Evolutionary conservation across 192 early-diverging fungal species (phyloP).

Genomic region (Dissophora ornata): DNA sequence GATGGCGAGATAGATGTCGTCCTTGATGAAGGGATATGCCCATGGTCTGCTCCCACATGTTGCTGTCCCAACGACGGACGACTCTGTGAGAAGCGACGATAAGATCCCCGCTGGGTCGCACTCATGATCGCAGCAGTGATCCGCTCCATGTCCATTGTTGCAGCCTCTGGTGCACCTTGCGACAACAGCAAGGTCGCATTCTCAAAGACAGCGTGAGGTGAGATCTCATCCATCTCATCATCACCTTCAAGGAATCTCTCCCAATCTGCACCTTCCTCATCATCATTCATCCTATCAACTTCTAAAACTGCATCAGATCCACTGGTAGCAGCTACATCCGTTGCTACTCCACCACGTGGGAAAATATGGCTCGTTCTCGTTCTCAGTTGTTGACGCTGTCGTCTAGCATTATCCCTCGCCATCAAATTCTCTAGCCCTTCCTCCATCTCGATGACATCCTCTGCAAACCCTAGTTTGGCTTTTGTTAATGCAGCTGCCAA

Average conservation of each 20-base stretch:
- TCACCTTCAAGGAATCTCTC: background rate
- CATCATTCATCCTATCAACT: background rate
- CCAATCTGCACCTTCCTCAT: background rate
- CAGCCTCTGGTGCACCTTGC: background rate
- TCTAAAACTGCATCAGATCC: too few species aligned
- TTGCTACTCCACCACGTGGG: background rate
- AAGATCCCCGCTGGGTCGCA: constrained; percentile 6
- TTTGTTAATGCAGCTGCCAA: constrained; percentile 2
- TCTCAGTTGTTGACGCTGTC: constrained; percentile 3
- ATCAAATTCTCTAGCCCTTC: constrained; percentile 26
- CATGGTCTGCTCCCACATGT: too few species aligned
- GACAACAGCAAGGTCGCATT: constrained; percentile 2
- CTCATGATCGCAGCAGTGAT: constrained; percentile 8
- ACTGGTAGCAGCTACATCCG: background rate
- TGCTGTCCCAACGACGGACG: too few species aligned
- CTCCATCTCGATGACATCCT: constrained; percentile 47
- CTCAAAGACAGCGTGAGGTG: background rate
- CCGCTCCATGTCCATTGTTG: constrained; percentile 13
- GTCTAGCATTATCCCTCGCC: constrained; percentile 6
- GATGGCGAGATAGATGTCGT: background rate
- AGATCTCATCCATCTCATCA: constrained; percentile 1
- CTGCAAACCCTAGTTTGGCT: constrained; percentile 8
- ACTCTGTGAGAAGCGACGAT: constrained; percentile 4
- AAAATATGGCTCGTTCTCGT: background rate
- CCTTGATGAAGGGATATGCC: background rate